Evolutionary conservation across 768 basidiomycete species (phyloP), one percentile per base, ranked within the genome.

Genomic region (Tephrocybe sp.): DNA sequence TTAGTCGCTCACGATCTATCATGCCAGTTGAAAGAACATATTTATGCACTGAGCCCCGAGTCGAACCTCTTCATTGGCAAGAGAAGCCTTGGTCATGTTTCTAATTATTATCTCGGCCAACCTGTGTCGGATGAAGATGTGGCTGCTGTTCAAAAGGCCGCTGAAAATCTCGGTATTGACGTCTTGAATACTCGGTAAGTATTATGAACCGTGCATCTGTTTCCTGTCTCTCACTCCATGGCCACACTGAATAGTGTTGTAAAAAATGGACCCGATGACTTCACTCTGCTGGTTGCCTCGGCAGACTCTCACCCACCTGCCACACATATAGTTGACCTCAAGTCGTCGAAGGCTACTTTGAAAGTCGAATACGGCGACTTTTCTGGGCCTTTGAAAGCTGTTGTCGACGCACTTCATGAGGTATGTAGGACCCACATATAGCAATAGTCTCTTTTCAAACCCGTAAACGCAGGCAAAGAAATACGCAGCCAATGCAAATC

Each of bases 101-200:
- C 86, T 25, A 90, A 92, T 64, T 95, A 94, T 67, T 95, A 95
- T 63, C 81, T 86, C 23, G 90, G 90, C 0, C 77, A 87, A 53
- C 64, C 78, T 9, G 81, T 87, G 18, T 76, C 78, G n/a, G 88
- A 92, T 53, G 81, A 82, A 0, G 93, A 93, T 63, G 90, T 93
- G 5, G 81, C 83, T 20, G 76, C 78, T 1, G 79, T 94, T 20
- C 92, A 93, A 65, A 73, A 72, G 7, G 84, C 84, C 1, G 85
- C 88, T 2, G 93, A 94, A 68, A 81, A 81, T 54, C 73, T 88
- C 24, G 81, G 77, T n/a, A 65, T 94, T 43, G 86, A 90, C 55
- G 78, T 90, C 9, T 65, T 93, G 52, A 93, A 93, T 64, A 94
- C 92, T 9, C 83, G 92, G 89, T 90, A 53, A 34, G 58, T 60